These are phyloP conservation scores for Wickerhamiella shivajii DNA, from an alignment of 805 yeast genomes.

Conservation along the genomic window DNA sequence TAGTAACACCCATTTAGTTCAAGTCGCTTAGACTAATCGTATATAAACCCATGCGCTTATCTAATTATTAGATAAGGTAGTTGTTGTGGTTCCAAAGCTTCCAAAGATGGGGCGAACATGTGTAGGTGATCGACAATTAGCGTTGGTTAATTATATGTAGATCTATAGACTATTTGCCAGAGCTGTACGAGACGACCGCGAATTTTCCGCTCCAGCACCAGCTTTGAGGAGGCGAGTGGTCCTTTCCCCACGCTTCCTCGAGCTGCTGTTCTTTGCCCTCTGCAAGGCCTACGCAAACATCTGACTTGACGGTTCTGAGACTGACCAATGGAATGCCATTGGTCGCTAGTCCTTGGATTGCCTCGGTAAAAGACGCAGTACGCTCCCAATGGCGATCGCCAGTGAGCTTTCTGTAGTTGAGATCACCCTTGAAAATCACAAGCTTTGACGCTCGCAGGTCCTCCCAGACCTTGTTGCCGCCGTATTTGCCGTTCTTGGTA, in stretches of 20 bases:
- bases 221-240: conserved; percentile 47
- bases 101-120: too few relatives aligned
- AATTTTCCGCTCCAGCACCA: conserved; percentile 89
- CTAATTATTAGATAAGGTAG: too few relatives aligned
- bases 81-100: too few relatives aligned
- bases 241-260: conserved; percentile 39
- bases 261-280: conserved; percentile 61
- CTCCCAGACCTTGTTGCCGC: conserved; percentile 47
- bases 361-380: conserved; percentile 54
- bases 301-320: conserved; percentile 91
- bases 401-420: conserved; percentile 86
- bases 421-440: conserved; percentile 84
- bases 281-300: conserved; percentile 72
- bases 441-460: conserved; percentile 44
- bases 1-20: conserved; percentile 30
- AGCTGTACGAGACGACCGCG: conserved; percentile 75
- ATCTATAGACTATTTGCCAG: neutral
- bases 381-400: conserved; percentile 84
- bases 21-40: too few relatives aligned
- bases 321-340: conserved; percentile 54
- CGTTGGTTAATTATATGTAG: neutral
- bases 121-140: too few relatives aligned
- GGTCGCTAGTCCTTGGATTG: conserved; percentile 53
- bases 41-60: too few relatives aligned
- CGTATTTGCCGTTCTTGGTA: conserved; percentile 33